Evolutionary conservation across 805 yeast species (phyloP), one percentile per base, ranked within the genome.

Genomic region (Wickerhamiella sergipiensis): DNA sequence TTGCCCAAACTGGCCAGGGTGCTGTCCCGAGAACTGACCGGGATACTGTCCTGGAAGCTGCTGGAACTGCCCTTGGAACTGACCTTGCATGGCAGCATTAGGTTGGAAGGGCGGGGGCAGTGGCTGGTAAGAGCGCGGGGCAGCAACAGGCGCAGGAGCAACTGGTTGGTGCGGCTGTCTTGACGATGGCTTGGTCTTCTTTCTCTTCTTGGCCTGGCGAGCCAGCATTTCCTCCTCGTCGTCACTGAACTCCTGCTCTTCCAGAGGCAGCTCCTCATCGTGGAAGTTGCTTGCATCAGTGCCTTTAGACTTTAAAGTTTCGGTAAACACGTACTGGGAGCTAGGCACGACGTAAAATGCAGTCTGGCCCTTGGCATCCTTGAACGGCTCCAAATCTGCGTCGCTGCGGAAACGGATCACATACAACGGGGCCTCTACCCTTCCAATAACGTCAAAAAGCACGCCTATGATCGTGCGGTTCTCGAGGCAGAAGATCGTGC

Each of bases 241-340:
- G 64, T 92, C 97, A 1, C 96, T 85, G 58, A 82, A 90, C 63
- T 90, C 97, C 64, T 86, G 95, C 64, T 92, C 97, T 29, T 85
- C 94, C 58, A 81, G 88, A 0, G 95, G 87, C 29, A 90, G 67
- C 61, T 92, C 98, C 67, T 92, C 97, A 65, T 92, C 98, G 63
- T 86, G 83, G 64, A 86, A 81, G 59, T 92, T 92, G 61, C 95
- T 84, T 0, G 98, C 98, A 69, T 92, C 98, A 1, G 88, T 82
- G 22, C 97, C 98, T 60, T 83, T 89, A 21, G 74, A 69, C 58
- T 79, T 85, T 50, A 89, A 74, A 22, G 77, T 68, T 48, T 83
- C 83, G 0, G 97, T 90, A 55, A 80, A 78, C 8, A 84, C 71
- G 67, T 88, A 90, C 50, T 83, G 76, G 0, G 96, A 83, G 38